Evolutionary conservation across 2,329 filamentous ascomycete species (phyloP).

Genomic region (Dactylonectria macrodidyma): DNA sequence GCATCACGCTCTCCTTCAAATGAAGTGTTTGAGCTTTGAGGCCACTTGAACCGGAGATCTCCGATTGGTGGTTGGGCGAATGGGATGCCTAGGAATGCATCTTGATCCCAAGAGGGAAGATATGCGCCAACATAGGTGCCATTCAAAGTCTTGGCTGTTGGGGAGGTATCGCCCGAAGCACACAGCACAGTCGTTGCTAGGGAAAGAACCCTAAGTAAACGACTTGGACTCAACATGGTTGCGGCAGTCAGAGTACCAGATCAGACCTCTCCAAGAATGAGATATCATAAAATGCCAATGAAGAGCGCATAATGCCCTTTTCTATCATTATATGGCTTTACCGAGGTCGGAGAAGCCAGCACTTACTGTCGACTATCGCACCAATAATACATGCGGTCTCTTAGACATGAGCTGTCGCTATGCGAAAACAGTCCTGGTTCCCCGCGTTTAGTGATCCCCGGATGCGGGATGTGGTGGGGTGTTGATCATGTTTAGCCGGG

Average conservation of each 20-base stretch:
- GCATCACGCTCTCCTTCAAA: slow-evolving; percentile 58
- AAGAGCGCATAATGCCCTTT: neutral
- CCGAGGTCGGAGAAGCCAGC: neutral
- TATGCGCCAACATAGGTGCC: slow-evolving; percentile 50
- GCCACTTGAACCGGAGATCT: slow-evolving; percentile 54
- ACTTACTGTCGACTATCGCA: neutral
- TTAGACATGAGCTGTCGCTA: neutral
- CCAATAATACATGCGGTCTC: neutral
- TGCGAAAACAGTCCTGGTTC: neutral
- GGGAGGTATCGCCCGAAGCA: slow-evolving; percentile 16
- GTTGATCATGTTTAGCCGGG: slow-evolving; percentile 5
- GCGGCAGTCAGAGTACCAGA: neutral
- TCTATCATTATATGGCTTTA: neutral
- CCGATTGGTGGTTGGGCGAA: slow-evolving; percentile 57
- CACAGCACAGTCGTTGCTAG: neutral
- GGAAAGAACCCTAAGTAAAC: neutral
- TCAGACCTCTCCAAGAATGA: neutral
- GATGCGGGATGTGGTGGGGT: neutral
- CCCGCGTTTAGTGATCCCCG: neutral
- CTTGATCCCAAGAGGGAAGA: slow-evolving; percentile 53
- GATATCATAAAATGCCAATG: neutral
- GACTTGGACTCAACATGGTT: neutral
- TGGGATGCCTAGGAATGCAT: slow-evolving; percentile 58
- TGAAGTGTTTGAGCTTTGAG: slow-evolving; percentile 48
- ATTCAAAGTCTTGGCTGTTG: slow-evolving; percentile 42